Evolutionary conservation across 2,329 filamentous ascomycete genomes (phyloP), one percentile per base, ranked within the genome.

Genomic region (Fusarium transvaalense): DNA sequence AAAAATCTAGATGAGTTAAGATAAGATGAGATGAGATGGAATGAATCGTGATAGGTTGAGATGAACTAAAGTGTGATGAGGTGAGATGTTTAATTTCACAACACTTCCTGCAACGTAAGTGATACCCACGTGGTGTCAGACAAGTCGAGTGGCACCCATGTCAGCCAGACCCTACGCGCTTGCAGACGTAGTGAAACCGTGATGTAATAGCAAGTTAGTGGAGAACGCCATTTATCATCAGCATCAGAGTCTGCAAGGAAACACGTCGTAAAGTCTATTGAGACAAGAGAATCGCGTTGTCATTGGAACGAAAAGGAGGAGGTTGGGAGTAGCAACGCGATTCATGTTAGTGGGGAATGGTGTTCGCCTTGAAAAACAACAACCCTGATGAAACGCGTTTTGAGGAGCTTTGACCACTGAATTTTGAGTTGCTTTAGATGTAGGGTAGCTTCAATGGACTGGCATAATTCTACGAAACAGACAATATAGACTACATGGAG

Each of bases 401-500:
- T 19, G 1, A 2, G 12, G 13, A 37, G 46, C 46, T n/a, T 25
- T 19, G 46, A 37, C 23, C 21, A 27, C 17, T 10, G 9, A 4
- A 3, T 37, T 27, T 47, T 7, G 5, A 15, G 9, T n/a, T 14
- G 4, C 15, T 7, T 27, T 0, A 1, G 13, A 15, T 37, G 3
- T 19, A 50, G 46, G 46, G 46, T 50, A 50, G 21, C 3, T 14
- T 27, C 6, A 5, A 19, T 6, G 0, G 12, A 37, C 10, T 14
- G 2, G 15, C 5, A 7, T 12, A 42, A 2, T 29, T n/a, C n/a
- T n/a, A n/a, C n/a, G 23, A 27, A 17, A 4, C 17, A 42, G 10
- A 6, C 2, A 6, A 17, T 25, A 5, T 2, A 23, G 15, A 5
- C 0, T 5, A 23, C 8, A 10, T 10, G 4, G 10, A 3, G 23